phyloP scores from a whole-genome alignment of 768 basidiomycete genomes.

The Boletus coccyginus region DNA sequence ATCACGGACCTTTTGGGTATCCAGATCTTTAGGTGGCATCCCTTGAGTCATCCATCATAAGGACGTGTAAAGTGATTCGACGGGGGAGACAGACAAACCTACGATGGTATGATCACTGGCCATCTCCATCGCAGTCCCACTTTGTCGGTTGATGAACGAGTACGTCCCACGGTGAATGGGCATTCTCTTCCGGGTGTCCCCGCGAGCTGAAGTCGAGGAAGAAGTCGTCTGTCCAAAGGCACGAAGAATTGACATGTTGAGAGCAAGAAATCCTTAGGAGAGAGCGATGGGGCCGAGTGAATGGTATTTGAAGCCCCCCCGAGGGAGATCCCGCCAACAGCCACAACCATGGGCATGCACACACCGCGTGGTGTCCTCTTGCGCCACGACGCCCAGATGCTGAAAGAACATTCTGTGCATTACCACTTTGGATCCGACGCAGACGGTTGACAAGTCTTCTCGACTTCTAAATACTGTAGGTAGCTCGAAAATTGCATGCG shows the following conservation, averaged over 20 bases:
- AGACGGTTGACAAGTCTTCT: slow-evolving; percentile 11
- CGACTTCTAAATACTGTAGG: slow-evolving; percentile 17
- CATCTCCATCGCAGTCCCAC: slow-evolving; percentile 32
- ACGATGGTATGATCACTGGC: slow-evolving; percentile 21
- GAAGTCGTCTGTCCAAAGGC: slow-evolving; percentile 15
- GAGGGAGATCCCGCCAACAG: slow-evolving; percentile 6
- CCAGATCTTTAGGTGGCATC: slow-evolving; percentile 30
- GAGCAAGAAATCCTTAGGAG: background rate
- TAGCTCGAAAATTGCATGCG: background rate
- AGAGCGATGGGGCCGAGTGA: background rate
- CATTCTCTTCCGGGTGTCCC: slow-evolving; percentile 17
- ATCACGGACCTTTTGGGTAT: slow-evolving; percentile 26
- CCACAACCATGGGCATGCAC: slow-evolving; percentile 18
- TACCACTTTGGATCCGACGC: slow-evolving; percentile 6
- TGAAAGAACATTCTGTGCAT: slow-evolving; percentile 13
- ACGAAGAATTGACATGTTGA: slow-evolving; percentile 22
- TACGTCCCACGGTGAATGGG: slow-evolving; percentile 32
- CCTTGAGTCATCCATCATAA: slow-evolving; percentile 13
- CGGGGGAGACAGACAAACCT: slow-evolving; percentile 12
- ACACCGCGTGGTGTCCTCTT: slow-evolving; percentile 13
- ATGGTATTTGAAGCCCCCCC: slow-evolving; percentile 12
- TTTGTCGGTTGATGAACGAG: slow-evolving; percentile 31
- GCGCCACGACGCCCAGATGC: background rate
- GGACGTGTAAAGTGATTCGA: background rate
- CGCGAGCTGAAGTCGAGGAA: slow-evolving; percentile 11